Evolutionary conservation across 108 stramenopile species (phyloP), one percentile per base, ranked within the genome.

Genomic region (Nitzschia sp.): DNA sequence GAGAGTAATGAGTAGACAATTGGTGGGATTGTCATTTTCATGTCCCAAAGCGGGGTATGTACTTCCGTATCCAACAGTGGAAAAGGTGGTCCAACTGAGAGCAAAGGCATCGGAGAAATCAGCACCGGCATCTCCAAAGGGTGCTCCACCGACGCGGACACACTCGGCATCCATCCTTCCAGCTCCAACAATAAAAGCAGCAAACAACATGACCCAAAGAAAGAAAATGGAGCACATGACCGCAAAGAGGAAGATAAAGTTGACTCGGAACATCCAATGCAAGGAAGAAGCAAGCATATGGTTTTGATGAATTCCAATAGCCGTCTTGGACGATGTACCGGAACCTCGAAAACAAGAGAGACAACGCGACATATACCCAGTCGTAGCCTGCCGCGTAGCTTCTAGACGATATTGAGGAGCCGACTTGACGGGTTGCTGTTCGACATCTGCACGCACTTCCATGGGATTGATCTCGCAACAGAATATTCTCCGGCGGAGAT

Each of bases 71-170:
- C 90, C 90, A 21, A 83, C 82, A 11, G 87, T 85, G 8, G 73
- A 65, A 71, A 86, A 85, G 10, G 89, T 90, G 0, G 87, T 85
- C 90, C 90, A 91, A 67, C 86, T 87, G 22, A 91, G 72, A 1
- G 82, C 68, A 51, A 87, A 91, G 11, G 76, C 72, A 81, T 87
- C 90, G 0, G 74, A 75, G 63, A 88, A 91, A 0, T 40, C 48
- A 7, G 56, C 25, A 40, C 26, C 57, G 9, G 67, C 63, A 14
- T 65, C 15, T 14, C 38, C 71, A 65, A 81, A 77, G 15, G 60
- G 46, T 0, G 60, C 54, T 21, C 75, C 78, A 7, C 74, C 75
- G 24, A 79, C 57, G 17, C 66, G 69, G 21, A 83, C 71, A 60
- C 82, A 83, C 26, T 79, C 69, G 0, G 24, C 29, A 63, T 83